A percentile compares a stretch with the other conserved stretches of the same genome.
phyloP scores from a whole-genome alignment of 2,329 filamentous ascomycete genomes.

The Gaeumannomyces sp. region DNA sequence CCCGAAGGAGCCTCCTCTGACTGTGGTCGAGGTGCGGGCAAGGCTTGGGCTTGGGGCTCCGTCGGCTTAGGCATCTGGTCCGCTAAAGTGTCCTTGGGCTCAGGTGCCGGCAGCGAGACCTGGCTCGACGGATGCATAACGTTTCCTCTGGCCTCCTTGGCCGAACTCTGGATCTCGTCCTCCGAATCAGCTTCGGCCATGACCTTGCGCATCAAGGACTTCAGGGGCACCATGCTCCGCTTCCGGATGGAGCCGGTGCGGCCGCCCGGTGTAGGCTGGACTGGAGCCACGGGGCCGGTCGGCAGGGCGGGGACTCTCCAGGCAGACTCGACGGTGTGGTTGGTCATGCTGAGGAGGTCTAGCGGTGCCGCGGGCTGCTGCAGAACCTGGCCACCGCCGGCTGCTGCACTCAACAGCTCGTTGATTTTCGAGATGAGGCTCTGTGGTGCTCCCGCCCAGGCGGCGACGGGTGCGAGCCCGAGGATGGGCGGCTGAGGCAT shows the following conservation, averaged over 20 bases:
- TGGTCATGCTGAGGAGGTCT: constrained; percentile 14
- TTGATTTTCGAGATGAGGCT: background rate
- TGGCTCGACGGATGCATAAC: background rate
- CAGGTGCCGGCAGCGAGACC: background rate
- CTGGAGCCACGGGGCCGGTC: constrained; percentile 6
- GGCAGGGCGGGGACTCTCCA: constrained; percentile 33
- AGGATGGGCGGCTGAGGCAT: background rate
- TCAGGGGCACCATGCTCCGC: background rate
- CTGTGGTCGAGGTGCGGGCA: background rate
- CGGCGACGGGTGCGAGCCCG: background rate
- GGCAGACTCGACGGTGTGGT: constrained; percentile 25
- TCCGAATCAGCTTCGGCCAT: constrained; percentile 7
- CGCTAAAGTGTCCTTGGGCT: background rate
- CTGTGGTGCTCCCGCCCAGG: background rate
- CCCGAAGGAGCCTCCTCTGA: background rate
- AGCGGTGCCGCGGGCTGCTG: background rate
- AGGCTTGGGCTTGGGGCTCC: too few relatives aligned
- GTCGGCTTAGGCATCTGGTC: too few relatives aligned
- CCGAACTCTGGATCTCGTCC: constrained; percentile 4
- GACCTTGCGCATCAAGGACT: constrained; percentile 1
- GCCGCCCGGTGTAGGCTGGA: background rate
- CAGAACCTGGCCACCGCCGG: background rate
- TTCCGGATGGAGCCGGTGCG: background rate
- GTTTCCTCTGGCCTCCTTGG: background rate
- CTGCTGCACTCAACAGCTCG: background rate